These are phyloP conservation scores for Fusarium sacchari DNA, from an alignment of 2,329 filamentous ascomycete species.

Conservation along the genomic window DNA sequence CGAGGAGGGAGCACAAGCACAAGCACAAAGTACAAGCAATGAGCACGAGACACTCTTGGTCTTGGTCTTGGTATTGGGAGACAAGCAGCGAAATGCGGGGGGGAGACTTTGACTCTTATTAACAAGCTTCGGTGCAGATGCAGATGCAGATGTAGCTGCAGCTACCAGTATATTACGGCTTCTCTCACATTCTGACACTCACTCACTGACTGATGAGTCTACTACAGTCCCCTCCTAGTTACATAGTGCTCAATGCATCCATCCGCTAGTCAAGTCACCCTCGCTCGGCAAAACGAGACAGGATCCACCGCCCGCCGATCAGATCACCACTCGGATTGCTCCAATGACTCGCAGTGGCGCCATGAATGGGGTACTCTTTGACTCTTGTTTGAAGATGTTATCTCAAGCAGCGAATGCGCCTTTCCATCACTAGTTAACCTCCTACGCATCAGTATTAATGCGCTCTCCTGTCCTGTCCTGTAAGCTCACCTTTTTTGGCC, in stretches of 20 bases:
- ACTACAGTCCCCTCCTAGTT: background rate
- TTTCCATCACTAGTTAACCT: background rate
- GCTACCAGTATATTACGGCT: background rate
- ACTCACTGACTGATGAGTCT: background rate
- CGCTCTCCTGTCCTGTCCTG: conserved; percentile 1
- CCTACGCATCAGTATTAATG: background rate
- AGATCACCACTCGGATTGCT: conserved; percentile 34
- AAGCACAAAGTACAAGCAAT: background rate
- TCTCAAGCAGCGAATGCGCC: background rate
- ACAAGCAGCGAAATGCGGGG: conserved; percentile 37
- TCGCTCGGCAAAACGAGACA: conserved; percentile 16
- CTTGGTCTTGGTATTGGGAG: background rate
- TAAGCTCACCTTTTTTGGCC: conserved; percentile 6
- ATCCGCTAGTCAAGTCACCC: background rate
- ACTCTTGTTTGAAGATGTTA: background rate
- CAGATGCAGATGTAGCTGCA: background rate
- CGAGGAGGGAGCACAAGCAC: conserved; percentile 1
- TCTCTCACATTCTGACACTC: background rate
- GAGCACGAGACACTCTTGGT: background rate
- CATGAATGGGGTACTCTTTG: conserved; percentile 14
- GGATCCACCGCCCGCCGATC: conserved; percentile 44
- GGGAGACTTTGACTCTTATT: conserved; percentile 39
- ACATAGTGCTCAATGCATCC: background rate
- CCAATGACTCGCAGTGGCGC: conserved; percentile 43
- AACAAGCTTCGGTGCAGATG: background rate